Evolutionary conservation across 176 grass and related monocot genomes (phyloP).

Genomic region (Coix lacrymajobi): DNA sequence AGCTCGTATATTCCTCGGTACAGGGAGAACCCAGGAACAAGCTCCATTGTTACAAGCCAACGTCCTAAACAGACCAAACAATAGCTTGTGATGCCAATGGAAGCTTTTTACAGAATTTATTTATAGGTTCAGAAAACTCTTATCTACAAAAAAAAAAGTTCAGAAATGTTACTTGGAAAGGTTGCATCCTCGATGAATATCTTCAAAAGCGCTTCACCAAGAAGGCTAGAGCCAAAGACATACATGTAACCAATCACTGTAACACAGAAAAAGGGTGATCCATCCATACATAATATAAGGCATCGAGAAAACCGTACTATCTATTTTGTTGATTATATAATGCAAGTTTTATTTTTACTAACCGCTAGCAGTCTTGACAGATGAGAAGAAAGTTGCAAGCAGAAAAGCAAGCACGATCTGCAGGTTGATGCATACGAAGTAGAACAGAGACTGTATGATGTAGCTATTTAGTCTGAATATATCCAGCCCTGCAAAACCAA

Average conservation of each 20-base stretch:
- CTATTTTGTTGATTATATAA: not conserved
- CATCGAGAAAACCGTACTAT: not conserved
- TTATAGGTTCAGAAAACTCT: not conserved
- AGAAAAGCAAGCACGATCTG: constrained; percentile 57
- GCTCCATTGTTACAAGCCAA: constrained; percentile 49
- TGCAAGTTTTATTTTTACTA: not conserved
- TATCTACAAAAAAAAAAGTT: too few species aligned
- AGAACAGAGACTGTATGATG: constrained; percentile 52
- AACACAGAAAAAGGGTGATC: not conserved
- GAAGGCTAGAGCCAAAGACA: constrained; percentile 47
- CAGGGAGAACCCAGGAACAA: constrained; percentile 61
- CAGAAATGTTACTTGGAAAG: constrained; percentile 49
- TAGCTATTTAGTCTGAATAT: constrained; percentile 66
- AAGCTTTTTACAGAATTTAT: not conserved
- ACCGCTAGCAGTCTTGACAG: constrained; percentile 47
- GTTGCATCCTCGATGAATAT: constrained; percentile 44
- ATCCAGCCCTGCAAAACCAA: constrained; percentile 41
- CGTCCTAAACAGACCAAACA: constrained; percentile 15
- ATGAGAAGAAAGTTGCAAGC: constrained; percentile 52
- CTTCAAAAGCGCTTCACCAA: constrained; percentile 38
- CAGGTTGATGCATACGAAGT: constrained; percentile 55
- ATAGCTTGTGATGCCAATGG: not conserved
- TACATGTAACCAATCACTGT: constrained; percentile 57
- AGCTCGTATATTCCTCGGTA: constrained; percentile 61
- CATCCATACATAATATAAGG: not conserved